Conservation (phyloP, 2,329 filamentous ascomycete species). For the Nigrograna mackinnonii region DNA sequence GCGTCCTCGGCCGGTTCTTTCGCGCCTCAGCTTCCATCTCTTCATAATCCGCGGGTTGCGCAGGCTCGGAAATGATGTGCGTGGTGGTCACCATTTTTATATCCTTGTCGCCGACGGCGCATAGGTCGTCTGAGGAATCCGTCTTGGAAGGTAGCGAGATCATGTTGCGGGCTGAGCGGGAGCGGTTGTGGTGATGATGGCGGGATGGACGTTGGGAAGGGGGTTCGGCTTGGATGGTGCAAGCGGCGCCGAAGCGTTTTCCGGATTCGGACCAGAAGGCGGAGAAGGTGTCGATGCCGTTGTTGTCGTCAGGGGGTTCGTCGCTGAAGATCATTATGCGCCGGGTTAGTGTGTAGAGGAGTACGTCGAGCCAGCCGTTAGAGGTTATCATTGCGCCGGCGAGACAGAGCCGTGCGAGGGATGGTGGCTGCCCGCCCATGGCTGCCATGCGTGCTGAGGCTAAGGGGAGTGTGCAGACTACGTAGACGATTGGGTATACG, state of each 20-base stretch:
- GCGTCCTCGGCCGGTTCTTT: conserved; percentile 26
- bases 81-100: conserved; percentile 42
- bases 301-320: conserved; percentile 42
- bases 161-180: conserved; percentile 14
- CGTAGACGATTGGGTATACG: conserved; percentile 70
- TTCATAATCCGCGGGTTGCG: conserved; percentile 33
- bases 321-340: conserved; percentile 58
- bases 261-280: conserved; percentile 34
- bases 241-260: conserved; percentile 49
- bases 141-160: conserved; percentile 19
- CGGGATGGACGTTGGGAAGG: neutral
- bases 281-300: conserved; percentile 41
- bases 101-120: conserved; percentile 22
- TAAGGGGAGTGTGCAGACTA: conserved; percentile 69
- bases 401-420: conserved; percentile 52
- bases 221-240: conserved; percentile 42
- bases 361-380: conserved; percentile 62
- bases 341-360: conserved; percentile 62
- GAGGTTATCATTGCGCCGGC: conserved; percentile 61
- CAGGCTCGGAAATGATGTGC: conserved; percentile 34
- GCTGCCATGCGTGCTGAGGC: conserved; percentile 66
- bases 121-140: conserved; percentile 32
- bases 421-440: conserved; percentile 58
- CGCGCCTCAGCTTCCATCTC: conserved; percentile 32
- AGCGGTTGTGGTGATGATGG: conserved; percentile 3